phyloP scores from a whole-genome alignment of 352 stramenopile species.

The Phytophthora cryptogea region DNA sequence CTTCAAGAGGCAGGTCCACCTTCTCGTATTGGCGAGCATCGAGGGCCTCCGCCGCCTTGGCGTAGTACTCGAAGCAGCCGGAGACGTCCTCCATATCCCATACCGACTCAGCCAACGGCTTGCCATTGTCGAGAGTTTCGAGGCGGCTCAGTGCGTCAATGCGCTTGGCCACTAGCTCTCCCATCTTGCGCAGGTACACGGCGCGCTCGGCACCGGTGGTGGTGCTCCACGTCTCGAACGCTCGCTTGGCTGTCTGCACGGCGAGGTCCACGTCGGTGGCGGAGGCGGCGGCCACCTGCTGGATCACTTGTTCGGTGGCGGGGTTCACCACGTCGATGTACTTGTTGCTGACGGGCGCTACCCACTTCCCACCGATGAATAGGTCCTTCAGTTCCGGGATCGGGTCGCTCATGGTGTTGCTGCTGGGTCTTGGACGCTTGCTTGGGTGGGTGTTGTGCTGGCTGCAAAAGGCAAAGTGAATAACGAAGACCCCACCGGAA shows the following conservation, averaged over 20 bases:
- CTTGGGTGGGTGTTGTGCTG: not conserved
- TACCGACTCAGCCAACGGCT: conserved; percentile 58
- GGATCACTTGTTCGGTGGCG: conserved; percentile 55
- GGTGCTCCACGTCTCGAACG: conserved; percentile 51
- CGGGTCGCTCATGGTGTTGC: conserved; percentile 27
- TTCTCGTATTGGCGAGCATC: conserved; percentile 58
- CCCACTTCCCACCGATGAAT: conserved; percentile 70
- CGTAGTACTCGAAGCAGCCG: conserved; percentile 46
- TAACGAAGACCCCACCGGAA: not conserved
- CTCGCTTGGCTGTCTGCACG: conserved; percentile 48
- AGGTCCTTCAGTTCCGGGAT: conserved; percentile 54
- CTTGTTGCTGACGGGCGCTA: conserved; percentile 36
- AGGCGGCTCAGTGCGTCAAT: conserved; percentile 48
- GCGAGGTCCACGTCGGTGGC: conserved; percentile 51
- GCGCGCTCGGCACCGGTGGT: conserved; percentile 50
- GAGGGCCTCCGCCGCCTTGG: conserved; percentile 21
- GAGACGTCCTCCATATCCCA: conserved; percentile 78
- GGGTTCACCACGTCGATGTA: conserved; percentile 51
- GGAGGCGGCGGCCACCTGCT: conserved; percentile 50
- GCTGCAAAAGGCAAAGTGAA: conserved; percentile 16
- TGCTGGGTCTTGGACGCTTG: not conserved
- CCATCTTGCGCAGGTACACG: conserved; percentile 23
- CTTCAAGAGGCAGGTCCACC: conserved; percentile 47
- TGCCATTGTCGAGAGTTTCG: conserved; percentile 75
- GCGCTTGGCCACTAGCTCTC: conserved; percentile 23